Evolutionary conservation across 768 basidiomycete genomes (phyloP), one percentile per base, ranked within the genome.

Genomic region (Lactarius deliciosus): DNA sequence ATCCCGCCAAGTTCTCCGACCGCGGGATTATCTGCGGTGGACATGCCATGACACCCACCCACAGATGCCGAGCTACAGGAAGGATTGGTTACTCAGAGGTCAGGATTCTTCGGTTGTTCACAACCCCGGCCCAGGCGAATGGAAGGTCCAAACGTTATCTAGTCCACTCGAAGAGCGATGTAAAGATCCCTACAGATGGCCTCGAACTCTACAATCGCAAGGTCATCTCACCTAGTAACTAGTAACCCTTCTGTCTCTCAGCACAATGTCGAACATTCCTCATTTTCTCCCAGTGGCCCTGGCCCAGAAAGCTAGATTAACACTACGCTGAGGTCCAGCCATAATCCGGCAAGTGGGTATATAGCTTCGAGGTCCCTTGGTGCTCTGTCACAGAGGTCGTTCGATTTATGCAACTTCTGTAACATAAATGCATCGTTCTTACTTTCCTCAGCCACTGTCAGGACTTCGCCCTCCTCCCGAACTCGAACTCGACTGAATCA

Each of bases 391-490:
- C 64, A 69, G 59, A 54, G 30, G 16, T 62, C 67, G 16, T 72
- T 71, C 60, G 65, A 70, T 38, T n/a, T 13, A 11, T 72, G 72
- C 54, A 66, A 71, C 32, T 68, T 71, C 43, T 32, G 71, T 72
- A 6, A 7, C 7, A 8, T 7, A 11, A 22, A 25, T 25, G 22
- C 20, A 20, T 32, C 3, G 13, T 36, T 20, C 22, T 0, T 20
- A 15, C 22, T 36, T 45, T 38, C 40, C 20, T 30, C 7, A 13
- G 22, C 2, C 13, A 32, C 15, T 50, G 43, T 40, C 13, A 9
- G 16, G 5, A 50, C 34, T 7, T 20, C n/a, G 56, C 60, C 0
- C 60, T 66, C 28, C 65, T 66, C 0, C 32, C 32, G 32, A 32
- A 32, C 32, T 6, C 32, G 32, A 32, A 32, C 32, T 1, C 32